Evolutionary conservation across 2,329 filamentous ascomycete genomes (phyloP), one percentile per base, ranked within the genome.

Genomic region (Curvularia eragrostidis): DNA sequence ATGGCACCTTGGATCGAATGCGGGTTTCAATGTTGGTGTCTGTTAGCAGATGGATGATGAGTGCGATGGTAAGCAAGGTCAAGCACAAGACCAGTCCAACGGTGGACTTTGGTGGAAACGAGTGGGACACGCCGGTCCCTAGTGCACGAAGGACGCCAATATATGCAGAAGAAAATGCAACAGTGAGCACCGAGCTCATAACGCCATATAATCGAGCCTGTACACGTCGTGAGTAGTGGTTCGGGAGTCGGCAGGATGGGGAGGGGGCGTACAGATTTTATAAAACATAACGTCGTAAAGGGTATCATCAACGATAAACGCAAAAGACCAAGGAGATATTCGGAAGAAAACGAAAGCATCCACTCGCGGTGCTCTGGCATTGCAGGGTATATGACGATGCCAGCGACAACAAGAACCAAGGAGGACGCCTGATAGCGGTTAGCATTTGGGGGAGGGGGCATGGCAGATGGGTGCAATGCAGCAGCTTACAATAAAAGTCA

Each of bases 251-350:
- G 18, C 32, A 8, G 8, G 23, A 18, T 36, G 32, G n/a, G 41
- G 3, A 13, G 7, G 7, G 19, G 19, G 69, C 73, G 23, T 70
- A 75, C 73, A 49, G 70, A 71, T 62, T 70, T 64, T 48, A 75
- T 55, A 56, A 75, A 75, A 68, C 70, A 73, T 64, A 73, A 67
- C 56, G 68, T 73, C 66, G 67, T 75, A 67, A 72, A 69, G 69
- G 73, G 71, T 74, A 74, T 74, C 71, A 71, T 71, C 66, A 75
- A 69, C 65, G 68, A 71, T 58, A 75, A 70, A 66, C 69, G 66
- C 60, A 73, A 68, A 66, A 75, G 66, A 66, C 65, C 63, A 59
- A 68, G 66, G 30, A 73, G 58, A 66, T 72, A 75, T 62, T 73
- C 70, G 54, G 67, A 64, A 58, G 71, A 59, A 64, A 70, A 64